phyloP scores from a whole-genome alignment of 1,139 yeast genomes.

The Suhomyces taliae region DNA sequence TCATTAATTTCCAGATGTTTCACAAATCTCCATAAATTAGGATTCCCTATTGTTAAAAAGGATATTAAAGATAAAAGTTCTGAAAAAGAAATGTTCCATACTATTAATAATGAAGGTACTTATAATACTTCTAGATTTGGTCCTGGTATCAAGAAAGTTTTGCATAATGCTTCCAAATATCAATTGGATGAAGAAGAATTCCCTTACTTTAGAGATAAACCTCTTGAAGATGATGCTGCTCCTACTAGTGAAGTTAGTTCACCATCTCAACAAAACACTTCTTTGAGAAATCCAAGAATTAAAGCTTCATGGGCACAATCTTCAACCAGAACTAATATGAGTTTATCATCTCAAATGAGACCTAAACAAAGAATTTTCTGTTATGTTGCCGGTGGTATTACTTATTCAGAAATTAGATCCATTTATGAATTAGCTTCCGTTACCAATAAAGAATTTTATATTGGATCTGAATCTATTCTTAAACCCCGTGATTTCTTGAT shows the following conservation, averaged over 20 bases:
- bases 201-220: slow-evolving; percentile 79
- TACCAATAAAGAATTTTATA: slow-evolving; percentile 69
- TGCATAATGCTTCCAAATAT: slow-evolving; percentile 49
- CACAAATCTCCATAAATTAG: slow-evolving; percentile 64
- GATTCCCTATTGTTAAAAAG: slow-evolving; percentile 62
- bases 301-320: slow-evolving; percentile 81
- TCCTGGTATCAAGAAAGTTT: slow-evolving; percentile 64
- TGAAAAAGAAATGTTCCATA: slow-evolving; percentile 56
- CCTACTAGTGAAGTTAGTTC: slow-evolving; percentile 19
- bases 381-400: slow-evolving; percentile 87
- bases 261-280: slow-evolving; percentile 20
- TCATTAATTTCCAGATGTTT: slow-evolving; percentile 52
- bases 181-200: slow-evolving; percentile 58
- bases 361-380: slow-evolving; percentile 73
- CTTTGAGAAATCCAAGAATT: slow-evolving; percentile 72
- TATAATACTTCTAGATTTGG: slow-evolving; percentile 76
- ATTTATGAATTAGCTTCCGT: slow-evolving; percentile 68
- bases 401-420: slow-evolving; percentile 77
- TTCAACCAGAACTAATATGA: slow-evolving; percentile 30
- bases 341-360: slow-evolving; percentile 24
- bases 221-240: slow-evolving; percentile 54
- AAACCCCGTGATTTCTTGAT: slow-evolving; percentile 60
- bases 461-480: slow-evolving; percentile 80
- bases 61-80: slow-evolving; percentile 39
- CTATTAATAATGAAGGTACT: slow-evolving; percentile 63